Percentiles rank a stretch among this genome's conserved stretches.
phyloP scores from a whole-genome alignment of 2,329 filamentous ascomycete species.

The Talaromyces sp. region DNA sequence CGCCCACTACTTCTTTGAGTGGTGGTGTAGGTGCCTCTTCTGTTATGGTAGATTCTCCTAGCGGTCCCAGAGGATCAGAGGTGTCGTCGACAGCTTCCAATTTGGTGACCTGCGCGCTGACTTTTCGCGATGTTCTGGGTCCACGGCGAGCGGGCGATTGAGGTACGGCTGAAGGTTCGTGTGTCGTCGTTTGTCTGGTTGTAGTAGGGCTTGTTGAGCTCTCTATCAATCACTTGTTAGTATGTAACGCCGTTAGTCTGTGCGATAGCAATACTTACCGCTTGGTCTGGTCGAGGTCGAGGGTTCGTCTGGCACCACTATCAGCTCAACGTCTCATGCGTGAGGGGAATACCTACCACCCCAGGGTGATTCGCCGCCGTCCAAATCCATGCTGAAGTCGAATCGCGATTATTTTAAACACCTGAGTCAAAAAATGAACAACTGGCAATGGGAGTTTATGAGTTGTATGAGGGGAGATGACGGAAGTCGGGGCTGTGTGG shows the following conservation, averaged over 20 bases:
- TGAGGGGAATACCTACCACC: constrained; percentile 39
- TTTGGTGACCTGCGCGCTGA: constrained; percentile 59
- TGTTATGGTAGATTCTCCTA: constrained; percentile 47
- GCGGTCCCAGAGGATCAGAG: constrained; percentile 60
- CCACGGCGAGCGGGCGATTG: constrained; percentile 50
- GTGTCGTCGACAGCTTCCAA: constrained; percentile 62
- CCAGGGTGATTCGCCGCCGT: constrained; percentile 49
- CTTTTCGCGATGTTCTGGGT: constrained; percentile 54
- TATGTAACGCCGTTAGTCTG: not conserved
- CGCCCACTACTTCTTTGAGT: constrained; percentile 53
- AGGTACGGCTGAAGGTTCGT: constrained; percentile 40
- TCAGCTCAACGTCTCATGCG: constrained; percentile 6
- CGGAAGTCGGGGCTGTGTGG: constrained; percentile 15
- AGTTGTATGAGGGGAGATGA: constrained; percentile 17
- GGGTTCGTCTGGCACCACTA: constrained; percentile 41
- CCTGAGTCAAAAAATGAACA: constrained; percentile 2
- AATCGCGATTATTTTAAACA: not conserved
- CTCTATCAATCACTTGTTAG: constrained; percentile 21
- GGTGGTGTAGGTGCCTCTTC: constrained; percentile 59
- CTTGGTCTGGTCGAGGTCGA: constrained; percentile 33
- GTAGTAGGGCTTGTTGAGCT: constrained; percentile 23
- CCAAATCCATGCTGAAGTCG: constrained; percentile 36
- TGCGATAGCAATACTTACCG: constrained; percentile 25
- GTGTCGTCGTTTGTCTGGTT: constrained; percentile 32
- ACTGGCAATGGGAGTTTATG: not conserved